Evolutionary conservation across 768 basidiomycete species (phyloP).

Genomic region (Termitomyces sp.): DNA sequence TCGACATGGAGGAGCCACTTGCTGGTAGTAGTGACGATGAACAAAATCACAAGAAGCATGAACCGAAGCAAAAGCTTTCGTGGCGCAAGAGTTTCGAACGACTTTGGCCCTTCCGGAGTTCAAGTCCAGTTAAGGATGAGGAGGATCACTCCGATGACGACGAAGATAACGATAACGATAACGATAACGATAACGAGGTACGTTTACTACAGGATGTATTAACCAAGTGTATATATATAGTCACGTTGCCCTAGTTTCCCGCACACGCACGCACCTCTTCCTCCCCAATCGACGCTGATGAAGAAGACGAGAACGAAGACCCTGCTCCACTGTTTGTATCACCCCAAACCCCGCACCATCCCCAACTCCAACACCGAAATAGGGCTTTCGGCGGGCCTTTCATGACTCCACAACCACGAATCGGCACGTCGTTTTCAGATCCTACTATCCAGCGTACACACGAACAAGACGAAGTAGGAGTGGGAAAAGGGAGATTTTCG

Average conservation of each 20-base stretch:
- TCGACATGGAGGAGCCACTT: conserved; percentile 20
- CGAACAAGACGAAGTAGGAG: neutral
- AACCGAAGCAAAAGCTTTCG: conserved; percentile 25
- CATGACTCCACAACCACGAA: conserved; percentile 50
- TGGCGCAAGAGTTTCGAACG: conserved; percentile 41
- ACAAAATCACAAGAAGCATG: conserved; percentile 14
- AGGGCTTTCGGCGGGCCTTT: conserved; percentile 35
- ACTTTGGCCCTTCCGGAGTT: conserved; percentile 36
- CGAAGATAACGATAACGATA: neutral
- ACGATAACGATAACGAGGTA: conserved; percentile 14
- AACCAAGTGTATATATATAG: neutral
- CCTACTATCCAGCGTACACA: neutral
- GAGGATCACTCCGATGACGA: conserved; percentile 9
- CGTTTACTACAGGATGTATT: neutral
- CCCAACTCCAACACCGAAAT: neutral
- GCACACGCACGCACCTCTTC: neutral
- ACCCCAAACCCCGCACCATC: conserved; percentile 25
- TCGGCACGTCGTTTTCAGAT: neutral
- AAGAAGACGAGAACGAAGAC: conserved; percentile 14
- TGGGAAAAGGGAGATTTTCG: conserved; percentile 28
- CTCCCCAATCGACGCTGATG: neutral
- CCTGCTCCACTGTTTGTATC: conserved; percentile 14
- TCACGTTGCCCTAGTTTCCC: neutral
- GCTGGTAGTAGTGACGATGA: conserved; percentile 11
- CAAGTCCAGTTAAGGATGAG: conserved; percentile 17